Conservation (phyloP, 2,329 filamentous ascomycete species). For the Karstenula rhodostoma region DNA sequence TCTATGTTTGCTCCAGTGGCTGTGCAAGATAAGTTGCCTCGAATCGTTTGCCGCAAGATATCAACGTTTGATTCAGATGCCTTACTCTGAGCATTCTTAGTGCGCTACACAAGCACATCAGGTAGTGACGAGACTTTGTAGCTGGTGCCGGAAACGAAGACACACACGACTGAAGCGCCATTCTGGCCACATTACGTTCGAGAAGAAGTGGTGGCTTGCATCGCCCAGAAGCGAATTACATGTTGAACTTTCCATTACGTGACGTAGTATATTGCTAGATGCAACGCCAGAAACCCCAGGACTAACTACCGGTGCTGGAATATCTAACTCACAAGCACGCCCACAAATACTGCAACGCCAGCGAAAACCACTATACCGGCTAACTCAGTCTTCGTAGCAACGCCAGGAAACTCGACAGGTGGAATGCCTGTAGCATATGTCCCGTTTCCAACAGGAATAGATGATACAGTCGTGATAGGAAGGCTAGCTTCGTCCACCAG, state of each 20-base stretch:
- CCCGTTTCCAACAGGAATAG: constrained; percentile 18
- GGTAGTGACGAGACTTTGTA: too few relatives aligned
- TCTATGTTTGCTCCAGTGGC: background rate
- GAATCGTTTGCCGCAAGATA: too few relatives aligned
- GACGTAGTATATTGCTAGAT: background rate
- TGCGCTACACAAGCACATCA: too few relatives aligned
- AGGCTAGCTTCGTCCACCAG: background rate
- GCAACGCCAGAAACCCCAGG: background rate
- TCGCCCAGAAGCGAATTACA: too few relatives aligned
- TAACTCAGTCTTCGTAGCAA: constrained; percentile 18
- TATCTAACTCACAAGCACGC: background rate
- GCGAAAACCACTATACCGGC: constrained; percentile 29
- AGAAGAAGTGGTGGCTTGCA: too few relatives aligned
- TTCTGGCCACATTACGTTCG: too few relatives aligned
- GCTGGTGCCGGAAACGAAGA: too few relatives aligned
- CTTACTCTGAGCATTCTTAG: background rate
- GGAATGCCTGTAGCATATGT: constrained; percentile 23
- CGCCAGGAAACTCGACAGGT: constrained; percentile 26
- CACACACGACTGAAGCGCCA: too few relatives aligned
- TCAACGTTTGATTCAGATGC: background rate
- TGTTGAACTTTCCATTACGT: too few relatives aligned
- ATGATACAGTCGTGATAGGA: constrained; percentile 9
- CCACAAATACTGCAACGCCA: constrained; percentile 25
- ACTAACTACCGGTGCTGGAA: background rate
- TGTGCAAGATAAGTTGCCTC: background rate